Evolutionary conservation across 805 yeast genomes (phyloP), one percentile per base, ranked within the genome.

Genomic region (Brettanomyces custersianus): DNA sequence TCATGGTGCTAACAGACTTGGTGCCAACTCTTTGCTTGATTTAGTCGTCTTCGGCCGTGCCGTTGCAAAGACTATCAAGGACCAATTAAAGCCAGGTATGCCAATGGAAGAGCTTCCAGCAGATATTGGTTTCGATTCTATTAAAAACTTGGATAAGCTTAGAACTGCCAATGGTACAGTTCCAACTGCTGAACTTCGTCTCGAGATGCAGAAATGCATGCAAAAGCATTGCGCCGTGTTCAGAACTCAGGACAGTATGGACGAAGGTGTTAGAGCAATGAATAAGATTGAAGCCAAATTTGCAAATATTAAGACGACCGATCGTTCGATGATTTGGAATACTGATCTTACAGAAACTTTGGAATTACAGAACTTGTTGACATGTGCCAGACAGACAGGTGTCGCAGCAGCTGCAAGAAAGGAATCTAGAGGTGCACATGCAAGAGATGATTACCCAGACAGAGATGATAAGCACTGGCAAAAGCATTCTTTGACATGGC

Each of bases 341-440:
- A 80, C 95, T 34, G 98, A 90, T 62, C 70, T 90, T 58, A 94
- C 88, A 36, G 98, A 90, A 70, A 84, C 97, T 38, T 71, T 92
- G 52, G 98, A 90, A 66, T 72, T 90, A 60, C 96, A 88, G 65
- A 90, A 90, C 79, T 74, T 90, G 72, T 73, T 90, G 61, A 88
- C 97, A 35, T 86, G 96, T 72, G 97, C 97, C 43, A 77, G 80
- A 45, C 98, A 92, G 72, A 88, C 96, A 36, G 97, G 97, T 23
- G 68, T 67, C 47, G 75, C 94, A 44, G 98, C 98, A 35, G 87
- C 92, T 44, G 94, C 86, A 39, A 85, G 98, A 73, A 80, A 72
- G 55, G 98, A 90, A 69, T 87, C 96, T 26, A 85, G 98, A 72
- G 98, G 98, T 69, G 97, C 98, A 34, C 98, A 90, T 59, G 96